These are phyloP conservation scores for Buddleja alternifolia DNA, from an alignment of 257 asterid species.

Conservation along the genomic window DNA sequence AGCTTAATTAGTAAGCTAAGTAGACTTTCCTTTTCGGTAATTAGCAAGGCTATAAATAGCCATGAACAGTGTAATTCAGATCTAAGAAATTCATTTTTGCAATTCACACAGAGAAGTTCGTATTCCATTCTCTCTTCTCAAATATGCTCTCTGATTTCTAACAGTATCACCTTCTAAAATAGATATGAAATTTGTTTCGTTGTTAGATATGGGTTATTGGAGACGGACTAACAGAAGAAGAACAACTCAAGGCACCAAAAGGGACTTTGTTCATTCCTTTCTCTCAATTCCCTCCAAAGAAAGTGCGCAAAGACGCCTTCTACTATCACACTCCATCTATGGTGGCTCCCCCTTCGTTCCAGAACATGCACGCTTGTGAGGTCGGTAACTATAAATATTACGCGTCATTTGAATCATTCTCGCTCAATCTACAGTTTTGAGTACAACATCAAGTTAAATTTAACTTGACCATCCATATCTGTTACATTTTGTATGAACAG, in stretches of 20 bases:
- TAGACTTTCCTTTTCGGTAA: too few species aligned
- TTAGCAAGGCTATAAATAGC: too few species aligned
- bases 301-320: slow-evolving; percentile 51
- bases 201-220: slow-evolving; percentile 81
- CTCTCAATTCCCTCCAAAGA: slow-evolving; percentile 69
- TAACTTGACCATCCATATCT: background rate
- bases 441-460: background rate
- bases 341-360: slow-evolving; percentile 64
- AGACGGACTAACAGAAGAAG: slow-evolving; percentile 62
- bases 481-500: slow-evolving; percentile 33
- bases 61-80: too few species aligned
- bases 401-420: too few species aligned
- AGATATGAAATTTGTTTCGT: too few species aligned
- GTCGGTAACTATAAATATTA: slow-evolving; percentile 28
- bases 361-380: slow-evolving; percentile 84
- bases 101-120: too few species aligned
- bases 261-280: slow-evolving; percentile 71
- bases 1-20: too few species aligned
- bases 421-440: too few species aligned
- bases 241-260: slow-evolving; percentile 63
- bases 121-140: too few species aligned
- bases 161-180: too few species aligned
- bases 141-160: too few species aligned
- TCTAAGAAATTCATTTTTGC: too few species aligned
- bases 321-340: slow-evolving; percentile 73